Evolutionary conservation across 805 yeast genomes (phyloP), one percentile per base, ranked within the genome.

Genomic region (Metschnikowia lochheadii): DNA sequence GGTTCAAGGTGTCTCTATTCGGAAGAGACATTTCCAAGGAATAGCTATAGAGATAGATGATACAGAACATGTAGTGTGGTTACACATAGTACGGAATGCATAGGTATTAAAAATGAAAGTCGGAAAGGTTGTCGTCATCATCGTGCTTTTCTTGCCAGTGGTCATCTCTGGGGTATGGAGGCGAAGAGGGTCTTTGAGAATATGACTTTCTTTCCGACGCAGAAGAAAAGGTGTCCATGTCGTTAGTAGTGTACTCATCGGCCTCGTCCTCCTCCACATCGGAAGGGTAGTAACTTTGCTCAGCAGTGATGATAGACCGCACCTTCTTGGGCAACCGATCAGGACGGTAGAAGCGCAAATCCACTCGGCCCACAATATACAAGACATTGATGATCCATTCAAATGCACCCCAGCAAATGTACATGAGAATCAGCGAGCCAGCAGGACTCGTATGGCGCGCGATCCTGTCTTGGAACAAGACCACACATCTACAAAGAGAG

Each of bases 21-120:
- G 98, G 98, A 54, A 87, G 98, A 76, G 97, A 91, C 70, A 85
- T 89, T 61, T 87, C 95, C 58, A 85, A 92, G 69, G 96, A 87
- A 72, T 14, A 23, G 29, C 48, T 40, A 18, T 32, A 40, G 35
- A 36, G 40, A 20, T 37, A 37, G n/a, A 38, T 23, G 37, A 31
- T 32, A 36, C 40, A 20, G 41, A 20, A 35, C 23, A 39, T 20
- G 38, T 17, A 17, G 13, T 17, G 11, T 26, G 29, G 5, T 26
- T 11, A 26, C 8, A 26, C 10, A 8, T 26, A 26, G 29, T 26
- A 26, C 11, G 11, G 29, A 26, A 34, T 33, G 39, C 39, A 34
- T 34, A 21, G 46, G 39, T 43, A 21, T 34, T 55, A 56, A 29
- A 56, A 56, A 36, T 51, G 60, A 43, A 56, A 56, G 38, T 56